Percentiles rank a stretch among this genome's conserved stretches.
phyloP scores from a whole-genome alignment of 2,329 filamentous ascomycete species.

The Zalaria obscura region DNA sequence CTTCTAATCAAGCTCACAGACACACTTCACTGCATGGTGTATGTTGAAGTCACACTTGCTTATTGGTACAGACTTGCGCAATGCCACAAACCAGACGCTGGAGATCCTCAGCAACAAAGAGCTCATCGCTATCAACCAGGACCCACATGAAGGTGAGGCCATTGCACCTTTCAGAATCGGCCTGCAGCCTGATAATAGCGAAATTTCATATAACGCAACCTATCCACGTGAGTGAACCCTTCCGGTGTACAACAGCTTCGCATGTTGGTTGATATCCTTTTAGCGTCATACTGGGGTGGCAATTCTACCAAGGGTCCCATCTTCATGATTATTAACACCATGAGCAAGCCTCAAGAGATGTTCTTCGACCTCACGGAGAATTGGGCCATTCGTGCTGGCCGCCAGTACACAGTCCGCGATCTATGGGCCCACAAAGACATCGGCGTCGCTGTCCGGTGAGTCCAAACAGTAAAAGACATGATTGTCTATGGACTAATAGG shows the following conservation, averaged over 20 bases:
- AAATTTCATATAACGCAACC: slow-evolving; percentile 7
- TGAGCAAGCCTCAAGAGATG: slow-evolving; percentile 8
- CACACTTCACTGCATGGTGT: slow-evolving; percentile 11
- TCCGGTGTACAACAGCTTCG: too few species aligned
- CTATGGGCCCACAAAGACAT: slow-evolving; percentile 11
- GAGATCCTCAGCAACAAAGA: slow-evolving; percentile 12
- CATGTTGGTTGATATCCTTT: too few species aligned
- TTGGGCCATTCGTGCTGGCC: slow-evolving; percentile 10
- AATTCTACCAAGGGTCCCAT: slow-evolving; percentile 13
- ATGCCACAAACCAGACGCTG: slow-evolving; percentile 9
- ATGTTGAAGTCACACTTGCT: slow-evolving; percentile 11
- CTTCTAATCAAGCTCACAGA: neutral
- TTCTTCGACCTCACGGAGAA: slow-evolving; percentile 13
- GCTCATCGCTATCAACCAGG: slow-evolving; percentile 14
- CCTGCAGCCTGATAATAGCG: slow-evolving; percentile 7
- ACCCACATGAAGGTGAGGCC: slow-evolving; percentile 10
- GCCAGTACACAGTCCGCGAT: slow-evolving; percentile 12
- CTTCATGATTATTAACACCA: slow-evolving; percentile 15
- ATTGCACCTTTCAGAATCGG: slow-evolving; percentile 12
- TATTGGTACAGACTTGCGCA: slow-evolving; percentile 11
- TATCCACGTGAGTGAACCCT: slow-evolving; percentile 4
- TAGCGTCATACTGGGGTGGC: slow-evolving; percentile 13
- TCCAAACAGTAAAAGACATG: neutral
- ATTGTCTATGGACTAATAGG: neutral
- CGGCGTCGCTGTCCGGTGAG: slow-evolving; percentile 7